These are phyloP conservation scores for Phytophthora rubi DNA, from an alignment of 352 stramenopile genomes.

Conservation along the genomic window DNA sequence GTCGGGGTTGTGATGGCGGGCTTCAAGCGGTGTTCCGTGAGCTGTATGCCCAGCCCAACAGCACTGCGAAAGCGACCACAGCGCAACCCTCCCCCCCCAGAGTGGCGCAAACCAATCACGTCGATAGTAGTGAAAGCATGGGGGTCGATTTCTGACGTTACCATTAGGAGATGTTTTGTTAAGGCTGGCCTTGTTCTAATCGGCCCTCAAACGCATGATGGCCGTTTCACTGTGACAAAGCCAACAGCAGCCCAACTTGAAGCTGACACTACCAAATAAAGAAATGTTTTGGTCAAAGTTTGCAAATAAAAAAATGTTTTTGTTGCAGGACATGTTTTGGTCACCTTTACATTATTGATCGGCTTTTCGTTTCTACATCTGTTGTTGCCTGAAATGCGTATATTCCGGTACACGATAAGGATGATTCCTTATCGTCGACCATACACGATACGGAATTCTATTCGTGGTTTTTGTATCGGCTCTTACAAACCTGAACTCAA, in stretches of 20 bases:
- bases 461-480: no score
- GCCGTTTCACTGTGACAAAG: not conserved
- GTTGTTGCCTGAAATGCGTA: no score
- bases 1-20: no score
- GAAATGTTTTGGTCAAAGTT: not conserved
- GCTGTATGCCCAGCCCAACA: not conserved
- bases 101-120: not conserved
- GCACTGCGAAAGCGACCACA: not conserved
- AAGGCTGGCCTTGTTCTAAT: not conserved
- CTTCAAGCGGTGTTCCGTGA: not conserved
- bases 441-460: no score
- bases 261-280: not conserved
- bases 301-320: not conserved
- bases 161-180: not conserved
- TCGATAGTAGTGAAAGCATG: not conserved
- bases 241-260: not conserved
- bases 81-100: not conserved
- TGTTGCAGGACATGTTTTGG: not conserved
- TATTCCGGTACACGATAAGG: no score
- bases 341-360: not conserved
- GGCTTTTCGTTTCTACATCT: not conserved
- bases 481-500: no score
- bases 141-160: not conserved
- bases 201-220: not conserved
- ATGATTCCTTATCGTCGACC: no score